Conservation (phyloP, 2,329 filamentous ascomycete genomes). For the Cercospora berteroae region DNA sequence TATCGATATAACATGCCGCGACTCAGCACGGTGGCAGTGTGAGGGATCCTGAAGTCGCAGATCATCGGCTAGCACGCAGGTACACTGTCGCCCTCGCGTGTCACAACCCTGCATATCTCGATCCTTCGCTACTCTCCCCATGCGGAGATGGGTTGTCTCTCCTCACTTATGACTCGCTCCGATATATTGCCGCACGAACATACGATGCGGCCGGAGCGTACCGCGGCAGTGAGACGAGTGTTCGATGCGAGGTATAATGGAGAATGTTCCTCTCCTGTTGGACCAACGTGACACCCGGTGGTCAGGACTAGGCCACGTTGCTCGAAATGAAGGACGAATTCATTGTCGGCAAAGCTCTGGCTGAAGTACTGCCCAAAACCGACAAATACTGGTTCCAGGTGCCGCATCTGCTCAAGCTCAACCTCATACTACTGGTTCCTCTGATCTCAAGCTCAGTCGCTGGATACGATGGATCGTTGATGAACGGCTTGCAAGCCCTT, state of each 20-base stretch:
- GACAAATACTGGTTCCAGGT: slow-evolving; percentile 45
- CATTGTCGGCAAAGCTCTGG: slow-evolving; percentile 35
- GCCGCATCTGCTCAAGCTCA: slow-evolving; percentile 46
- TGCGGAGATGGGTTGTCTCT: background rate
- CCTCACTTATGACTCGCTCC: background rate
- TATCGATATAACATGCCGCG: background rate
- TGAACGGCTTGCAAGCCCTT: slow-evolving; percentile 46
- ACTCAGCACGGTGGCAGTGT: background rate
- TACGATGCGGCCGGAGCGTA: background rate
- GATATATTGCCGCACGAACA: background rate
- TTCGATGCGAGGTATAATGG: background rate
- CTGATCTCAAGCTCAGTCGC: slow-evolving; percentile 45
- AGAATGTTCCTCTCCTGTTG: background rate
- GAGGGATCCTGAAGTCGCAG: background rate
- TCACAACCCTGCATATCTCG: background rate
- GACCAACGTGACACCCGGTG: no score
- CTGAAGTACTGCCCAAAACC: slow-evolving; percentile 45
- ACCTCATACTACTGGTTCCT: slow-evolving; percentile 47
- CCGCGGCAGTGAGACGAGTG: background rate
- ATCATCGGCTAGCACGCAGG: background rate
- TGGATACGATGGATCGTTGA: slow-evolving; percentile 49
- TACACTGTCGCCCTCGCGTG: slow-evolving; percentile 5
- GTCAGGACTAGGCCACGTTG: background rate
- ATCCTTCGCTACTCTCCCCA: background rate
- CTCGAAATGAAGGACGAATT: slow-evolving; percentile 30